These are phyloP conservation scores for Neurospora sublineolata DNA, from an alignment of 495 filamentous ascomycete species.

Conservation along the genomic window DNA sequence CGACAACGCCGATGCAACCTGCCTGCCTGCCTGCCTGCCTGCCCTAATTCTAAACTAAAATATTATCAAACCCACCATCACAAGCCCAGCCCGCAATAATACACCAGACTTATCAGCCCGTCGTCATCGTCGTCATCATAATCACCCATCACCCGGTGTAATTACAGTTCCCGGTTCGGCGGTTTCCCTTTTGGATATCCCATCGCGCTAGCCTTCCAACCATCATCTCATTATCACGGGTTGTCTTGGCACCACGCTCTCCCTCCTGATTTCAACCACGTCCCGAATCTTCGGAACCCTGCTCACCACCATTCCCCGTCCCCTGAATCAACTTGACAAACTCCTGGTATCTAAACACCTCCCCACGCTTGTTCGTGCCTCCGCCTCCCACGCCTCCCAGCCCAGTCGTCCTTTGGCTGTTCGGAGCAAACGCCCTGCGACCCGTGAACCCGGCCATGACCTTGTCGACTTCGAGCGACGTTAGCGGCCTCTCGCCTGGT, in stretches of 20 bases:
- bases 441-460: conserved; percentile 77
- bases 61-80: not conserved
- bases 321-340: conserved; percentile 54
- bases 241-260: not conserved
- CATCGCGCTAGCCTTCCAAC: not conserved
- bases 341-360: conserved; percentile 69
- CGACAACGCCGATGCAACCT: not conserved
- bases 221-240: not conserved
- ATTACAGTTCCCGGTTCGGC: not conserved
- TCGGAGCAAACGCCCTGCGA: conserved; percentile 59
- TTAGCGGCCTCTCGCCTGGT: conserved; percentile 53
- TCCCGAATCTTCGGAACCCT: conserved; percentile 18
- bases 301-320: conserved; percentile 23
- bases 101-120: not conserved
- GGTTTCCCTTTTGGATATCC: not conserved
- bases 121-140: not conserved
- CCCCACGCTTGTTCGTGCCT: conserved; percentile 45
- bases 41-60: not conserved
- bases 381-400: conserved; percentile 6
- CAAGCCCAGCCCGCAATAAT: not conserved
- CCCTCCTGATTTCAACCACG: not conserved
- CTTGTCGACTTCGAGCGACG: conserved; percentile 67
- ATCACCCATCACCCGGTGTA: not conserved
- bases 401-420: conserved; percentile 12
- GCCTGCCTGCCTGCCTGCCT: not conserved